Conservation (phyloP, 1,284 basidiomycete species). For the Boletus semigastroideus region DNA sequence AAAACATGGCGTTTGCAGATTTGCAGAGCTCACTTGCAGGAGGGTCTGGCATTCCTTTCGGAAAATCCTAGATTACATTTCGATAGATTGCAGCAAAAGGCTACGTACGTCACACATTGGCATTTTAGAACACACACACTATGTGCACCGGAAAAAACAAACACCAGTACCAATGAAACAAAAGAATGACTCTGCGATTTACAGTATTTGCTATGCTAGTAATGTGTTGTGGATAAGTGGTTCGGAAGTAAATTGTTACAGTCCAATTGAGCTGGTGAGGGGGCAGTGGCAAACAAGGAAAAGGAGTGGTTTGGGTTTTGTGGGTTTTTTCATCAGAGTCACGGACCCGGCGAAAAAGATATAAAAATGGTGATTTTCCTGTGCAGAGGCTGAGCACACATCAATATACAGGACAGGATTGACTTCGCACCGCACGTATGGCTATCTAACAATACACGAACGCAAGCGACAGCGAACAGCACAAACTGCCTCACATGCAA, state of each 20-base stretch:
- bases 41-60: conserved; percentile 12
- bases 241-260: conserved; percentile 27
- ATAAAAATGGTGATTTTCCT: conserved; percentile 11
- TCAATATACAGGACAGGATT: conserved; percentile 31
- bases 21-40: conserved; percentile 47
- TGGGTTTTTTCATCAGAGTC: conserved; percentile 27
- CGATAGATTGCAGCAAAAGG: neutral
- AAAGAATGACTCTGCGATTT: conserved; percentile 30
- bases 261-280: conserved; percentile 25
- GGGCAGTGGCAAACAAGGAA: conserved; percentile 22
- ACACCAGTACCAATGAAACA: conserved; percentile 21
- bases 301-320: conserved; percentile 30
- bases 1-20: conserved; percentile 78
- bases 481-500: conserved; percentile 27
- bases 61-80: conserved; percentile 10
- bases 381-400: conserved; percentile 20
- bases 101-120: conserved; percentile 9
- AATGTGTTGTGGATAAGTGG: conserved; percentile 19
- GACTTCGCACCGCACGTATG: conserved; percentile 47
- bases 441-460: conserved; percentile 54
- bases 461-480: conserved; percentile 30
- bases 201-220: conserved; percentile 33
- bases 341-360: conserved; percentile 20
- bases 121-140: conserved; percentile 11
- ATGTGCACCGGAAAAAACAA: conserved; percentile 29